Evolutionary conservation across 2,329 filamentous ascomycete genomes (phyloP).

Genomic region (Exophiala xenobiotica): DNA sequence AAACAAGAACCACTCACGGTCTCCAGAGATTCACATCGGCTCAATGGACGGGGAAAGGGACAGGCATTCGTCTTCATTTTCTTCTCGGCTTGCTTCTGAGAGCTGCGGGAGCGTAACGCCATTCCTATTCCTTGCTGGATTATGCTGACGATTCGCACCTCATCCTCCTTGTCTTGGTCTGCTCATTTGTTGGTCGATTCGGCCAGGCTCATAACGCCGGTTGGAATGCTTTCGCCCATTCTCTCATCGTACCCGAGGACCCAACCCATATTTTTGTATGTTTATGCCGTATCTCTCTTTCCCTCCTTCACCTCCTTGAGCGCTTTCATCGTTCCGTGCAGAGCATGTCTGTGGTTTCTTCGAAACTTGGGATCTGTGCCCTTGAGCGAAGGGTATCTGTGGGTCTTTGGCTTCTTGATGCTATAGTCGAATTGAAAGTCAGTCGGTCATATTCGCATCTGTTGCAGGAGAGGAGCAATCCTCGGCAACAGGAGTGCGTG

Average conservation of each 20-base stretch:
- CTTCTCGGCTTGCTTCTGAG: neutral
- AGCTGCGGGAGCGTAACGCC: neutral
- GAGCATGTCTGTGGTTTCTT: conserved; percentile 99
- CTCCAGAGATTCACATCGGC: too few relatives aligned
- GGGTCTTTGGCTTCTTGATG: conserved; percentile 99
- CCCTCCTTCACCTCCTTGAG: conserved; percentile 98
- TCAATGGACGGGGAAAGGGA: too few relatives aligned
- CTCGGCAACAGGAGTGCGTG: neutral
- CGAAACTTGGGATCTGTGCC: conserved; percentile 99
- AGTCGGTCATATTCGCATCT: conserved; percentile 2
- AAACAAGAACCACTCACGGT: too few relatives aligned
- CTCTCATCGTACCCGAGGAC: too few relatives aligned
- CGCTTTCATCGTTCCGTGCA: conserved; percentile 97
- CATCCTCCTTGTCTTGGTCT: neutral
- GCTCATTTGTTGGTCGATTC: neutral
- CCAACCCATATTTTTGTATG: conserved; percentile 26
- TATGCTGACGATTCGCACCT: neutral
- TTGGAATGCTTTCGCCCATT: conserved; percentile 3
- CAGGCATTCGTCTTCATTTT: neutral
- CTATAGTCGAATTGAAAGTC: conserved; percentile 49
- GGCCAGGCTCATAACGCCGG: neutral
- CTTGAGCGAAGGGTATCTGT: conserved; percentile 97
- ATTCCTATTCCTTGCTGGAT: neutral
- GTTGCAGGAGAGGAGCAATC: neutral
- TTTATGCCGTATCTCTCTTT: conserved; percentile 81